Evolutionary conservation across 1,139 yeast species (phyloP).

Genomic region (Yarrowia galli): DNA sequence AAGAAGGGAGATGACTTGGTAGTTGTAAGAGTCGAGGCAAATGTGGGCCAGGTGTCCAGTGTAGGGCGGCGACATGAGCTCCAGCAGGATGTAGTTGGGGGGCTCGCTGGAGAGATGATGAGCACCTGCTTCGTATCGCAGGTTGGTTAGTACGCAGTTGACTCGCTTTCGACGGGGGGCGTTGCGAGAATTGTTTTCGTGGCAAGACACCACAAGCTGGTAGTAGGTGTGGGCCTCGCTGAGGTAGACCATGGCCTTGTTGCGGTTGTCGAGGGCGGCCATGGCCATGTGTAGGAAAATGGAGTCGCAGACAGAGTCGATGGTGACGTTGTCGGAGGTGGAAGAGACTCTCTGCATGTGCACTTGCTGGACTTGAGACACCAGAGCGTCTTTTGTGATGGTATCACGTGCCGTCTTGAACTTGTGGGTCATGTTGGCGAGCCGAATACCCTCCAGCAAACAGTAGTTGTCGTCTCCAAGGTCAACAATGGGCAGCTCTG

Average conservation of each 20-base stretch:
- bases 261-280: constrained; percentile 31
- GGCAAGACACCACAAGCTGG: constrained; percentile 5
- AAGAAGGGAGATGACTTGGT: constrained; percentile 26
- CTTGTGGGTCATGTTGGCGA: constrained; percentile 31
- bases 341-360: constrained; percentile 27
- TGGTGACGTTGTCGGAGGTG: constrained; percentile 19
- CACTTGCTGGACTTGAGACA: constrained; percentile 32
- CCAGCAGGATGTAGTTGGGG: constrained; percentile 25
- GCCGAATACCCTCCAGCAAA: constrained; percentile 13
- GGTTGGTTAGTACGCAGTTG: constrained; percentile 31
- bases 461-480: constrained; percentile 9
- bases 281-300: constrained; percentile 30
- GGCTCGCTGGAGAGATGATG: constrained; percentile 28
- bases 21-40: constrained; percentile 30
- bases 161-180: constrained; percentile 28
- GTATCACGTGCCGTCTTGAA: constrained; percentile 30
- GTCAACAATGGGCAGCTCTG: constrained; percentile 26
- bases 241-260: constrained; percentile 35
- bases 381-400: constrained; percentile 19
- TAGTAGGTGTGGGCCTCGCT: constrained; percentile 32
- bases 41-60: constrained; percentile 22
- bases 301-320: constrained; percentile 32
- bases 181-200: constrained; percentile 11
- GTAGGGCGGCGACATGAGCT: constrained; percentile 29
- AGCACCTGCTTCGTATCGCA: constrained; percentile 22